Evolutionary conservation across 257 asterid species (phyloP).

Genomic region (Solanum corneliomulleri): DNA sequence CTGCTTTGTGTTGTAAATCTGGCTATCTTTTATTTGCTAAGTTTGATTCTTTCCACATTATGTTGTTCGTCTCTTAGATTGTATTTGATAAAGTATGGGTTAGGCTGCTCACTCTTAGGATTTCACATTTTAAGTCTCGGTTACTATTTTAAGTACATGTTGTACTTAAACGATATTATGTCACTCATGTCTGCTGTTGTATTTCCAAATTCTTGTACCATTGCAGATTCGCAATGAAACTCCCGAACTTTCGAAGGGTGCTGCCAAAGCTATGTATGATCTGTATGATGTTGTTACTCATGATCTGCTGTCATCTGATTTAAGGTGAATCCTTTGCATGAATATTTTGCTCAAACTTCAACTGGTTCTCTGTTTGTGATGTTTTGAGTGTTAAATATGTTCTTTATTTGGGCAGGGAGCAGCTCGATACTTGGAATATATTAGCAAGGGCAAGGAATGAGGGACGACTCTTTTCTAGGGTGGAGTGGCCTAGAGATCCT

Average conservation of each 20-base stretch:
- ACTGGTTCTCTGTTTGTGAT: not conserved
- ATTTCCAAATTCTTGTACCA: not conserved
- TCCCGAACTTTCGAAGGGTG: conserved; percentile 89
- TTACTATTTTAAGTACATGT: not conserved
- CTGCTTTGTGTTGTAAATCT: not conserved
- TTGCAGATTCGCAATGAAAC: conserved; percentile 63
- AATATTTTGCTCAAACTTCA: not conserved
- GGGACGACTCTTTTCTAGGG: conserved; percentile 85
- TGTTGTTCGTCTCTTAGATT: not conserved
- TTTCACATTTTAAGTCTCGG: not conserved
- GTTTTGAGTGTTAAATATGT: not conserved
- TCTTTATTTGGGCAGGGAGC: conserved; percentile 50
- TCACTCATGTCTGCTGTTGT: not conserved
- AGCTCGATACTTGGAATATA: conserved; percentile 93
- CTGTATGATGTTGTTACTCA: conserved; percentile 90
- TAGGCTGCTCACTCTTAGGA: not conserved
- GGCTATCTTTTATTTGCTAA: not conserved
- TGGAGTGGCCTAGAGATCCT: conserved; percentile 92
- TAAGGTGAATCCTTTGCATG: conserved; percentile 45
- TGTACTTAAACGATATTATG: not conserved
- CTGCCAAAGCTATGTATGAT: conserved; percentile 79
- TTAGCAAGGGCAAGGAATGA: conserved; percentile 87
- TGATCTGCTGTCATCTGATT: conserved; percentile 69
- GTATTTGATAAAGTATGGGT: not conserved
- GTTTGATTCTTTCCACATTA: not conserved